phyloP scores from a whole-genome alignment of 1,284 basidiomycete species.

The Sporisorium iseilematis-ciliati region DNA sequence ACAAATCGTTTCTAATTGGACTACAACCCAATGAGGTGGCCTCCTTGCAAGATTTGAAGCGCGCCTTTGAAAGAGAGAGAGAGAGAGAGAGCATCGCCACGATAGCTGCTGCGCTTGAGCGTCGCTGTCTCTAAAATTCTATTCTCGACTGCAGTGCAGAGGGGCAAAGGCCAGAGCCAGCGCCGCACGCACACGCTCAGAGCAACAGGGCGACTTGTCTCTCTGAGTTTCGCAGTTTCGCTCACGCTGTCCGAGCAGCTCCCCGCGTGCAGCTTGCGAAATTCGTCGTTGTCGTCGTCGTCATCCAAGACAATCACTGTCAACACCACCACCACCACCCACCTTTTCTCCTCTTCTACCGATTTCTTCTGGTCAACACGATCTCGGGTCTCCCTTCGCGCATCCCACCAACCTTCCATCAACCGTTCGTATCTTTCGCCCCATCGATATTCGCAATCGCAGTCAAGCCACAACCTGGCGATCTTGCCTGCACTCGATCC shows the following conservation, averaged over 20 bases:
- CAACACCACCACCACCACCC: slow-evolving; percentile 12
- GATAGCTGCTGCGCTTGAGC: background rate
- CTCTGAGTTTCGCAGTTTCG: slow-evolving; percentile 22
- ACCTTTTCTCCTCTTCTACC: slow-evolving; percentile 15
- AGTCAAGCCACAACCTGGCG: background rate
- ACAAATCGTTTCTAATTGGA: background rate
- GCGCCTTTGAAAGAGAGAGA: slow-evolving; percentile 1
- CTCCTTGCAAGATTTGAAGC: background rate
- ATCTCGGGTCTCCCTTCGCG: slow-evolving; percentile 1
- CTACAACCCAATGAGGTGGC: background rate
- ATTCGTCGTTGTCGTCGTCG: slow-evolving; percentile 18
- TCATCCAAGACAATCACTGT: slow-evolving; percentile 17
- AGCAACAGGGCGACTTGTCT: background rate
- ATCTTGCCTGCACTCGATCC: background rate
- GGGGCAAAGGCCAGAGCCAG: background rate
- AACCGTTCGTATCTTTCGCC: slow-evolving; percentile 29
- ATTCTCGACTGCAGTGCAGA: background rate
- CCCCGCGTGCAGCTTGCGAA: slow-evolving; percentile 31
- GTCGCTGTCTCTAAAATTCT: slow-evolving; percentile 2
- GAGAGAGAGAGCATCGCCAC: slow-evolving; percentile 8
- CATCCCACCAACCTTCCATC: slow-evolving; percentile 3
- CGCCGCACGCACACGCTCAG: slow-evolving; percentile 10
- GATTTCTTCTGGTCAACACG: slow-evolving; percentile 5
- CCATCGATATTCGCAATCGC: background rate
- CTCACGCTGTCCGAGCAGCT: slow-evolving; percentile 19